Percentiles rank a stretch among this genome's conserved stretches.
Evolutionary conservation across 2,329 filamentous ascomycete genomes (phyloP).

Genomic region (Metarhizium anisopliae): DNA sequence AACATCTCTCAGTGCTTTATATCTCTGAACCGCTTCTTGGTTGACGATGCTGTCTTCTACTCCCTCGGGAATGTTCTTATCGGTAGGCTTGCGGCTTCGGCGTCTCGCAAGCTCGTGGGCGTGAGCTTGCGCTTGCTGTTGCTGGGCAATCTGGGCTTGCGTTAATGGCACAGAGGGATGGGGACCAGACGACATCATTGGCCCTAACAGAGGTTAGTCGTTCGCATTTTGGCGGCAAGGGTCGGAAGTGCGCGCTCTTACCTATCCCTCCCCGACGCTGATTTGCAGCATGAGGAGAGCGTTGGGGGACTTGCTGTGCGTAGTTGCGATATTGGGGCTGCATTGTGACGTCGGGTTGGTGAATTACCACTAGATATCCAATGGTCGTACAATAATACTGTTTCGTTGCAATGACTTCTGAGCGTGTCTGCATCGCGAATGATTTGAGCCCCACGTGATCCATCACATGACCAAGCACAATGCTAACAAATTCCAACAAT

Average conservation of each 20-base stretch:
- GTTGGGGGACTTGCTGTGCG: constrained; percentile 40
- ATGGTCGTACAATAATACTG: background rate
- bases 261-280: constrained; percentile 46
- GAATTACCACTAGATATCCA: background rate
- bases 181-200: constrained; percentile 46
- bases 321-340: constrained; percentile 44
- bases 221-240: constrained; percentile 2
- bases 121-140: constrained; percentile 42
- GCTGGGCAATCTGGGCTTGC: constrained; percentile 42
- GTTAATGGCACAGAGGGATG: constrained; percentile 43
- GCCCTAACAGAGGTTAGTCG: constrained; percentile 27
- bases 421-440: background rate
- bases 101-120: constrained; percentile 65
- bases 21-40: constrained; percentile 68
- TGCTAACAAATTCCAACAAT: too few species aligned
- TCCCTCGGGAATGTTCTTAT: constrained; percentile 89
- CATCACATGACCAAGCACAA: background rate
- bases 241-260: constrained; percentile 19
- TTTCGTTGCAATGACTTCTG: background rate
- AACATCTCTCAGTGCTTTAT: constrained; percentile 74
- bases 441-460: background rate
- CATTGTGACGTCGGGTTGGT: constrained; percentile 27
- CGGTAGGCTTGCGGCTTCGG: constrained; percentile 80
- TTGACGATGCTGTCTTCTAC: constrained; percentile 73
- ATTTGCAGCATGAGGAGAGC: constrained; percentile 37